Conservation (phyloP, 2,329 filamentous ascomycete species). For the Paramyrothecium sp. region DNA sequence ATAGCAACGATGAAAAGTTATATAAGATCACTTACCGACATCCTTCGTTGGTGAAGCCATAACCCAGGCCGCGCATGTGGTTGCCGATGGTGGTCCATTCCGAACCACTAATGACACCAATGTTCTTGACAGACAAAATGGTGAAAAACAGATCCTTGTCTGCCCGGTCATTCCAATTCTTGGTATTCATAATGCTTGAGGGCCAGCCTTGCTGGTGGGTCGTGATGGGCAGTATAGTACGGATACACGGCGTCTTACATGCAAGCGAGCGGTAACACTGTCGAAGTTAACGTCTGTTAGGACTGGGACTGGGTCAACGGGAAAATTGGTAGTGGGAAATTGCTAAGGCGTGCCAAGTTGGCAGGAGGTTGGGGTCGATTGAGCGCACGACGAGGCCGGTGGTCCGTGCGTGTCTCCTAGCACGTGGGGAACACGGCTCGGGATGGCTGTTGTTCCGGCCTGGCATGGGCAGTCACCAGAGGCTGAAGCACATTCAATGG, state of each 20-base stretch:
- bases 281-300: constrained; percentile 32
- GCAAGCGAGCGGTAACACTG: constrained; percentile 16
- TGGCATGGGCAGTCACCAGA: neutral
- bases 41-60: constrained; percentile 64
- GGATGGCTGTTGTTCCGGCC: neutral
- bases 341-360: constrained; percentile 20
- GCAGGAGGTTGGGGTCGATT: constrained; percentile 16
- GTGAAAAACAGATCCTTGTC: constrained; percentile 64
- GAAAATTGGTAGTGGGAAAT: constrained; percentile 43
- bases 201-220: constrained; percentile 12
- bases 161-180: constrained; percentile 61
- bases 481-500: no score
- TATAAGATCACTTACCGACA: constrained; percentile 50
- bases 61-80: constrained; percentile 57
- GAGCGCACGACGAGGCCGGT: no score
- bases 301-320: constrained; percentile 23
- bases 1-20: constrained; percentile 4
- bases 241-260: constrained; percentile 11
- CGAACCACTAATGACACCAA: constrained; percentile 59
- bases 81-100: constrained; percentile 64
- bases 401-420: constrained; percentile 21
- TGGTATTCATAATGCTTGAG: constrained; percentile 44
- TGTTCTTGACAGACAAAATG: constrained; percentile 61
- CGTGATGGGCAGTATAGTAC: constrained; percentile 12
- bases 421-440: constrained; percentile 4